Evolutionary conservation across 78 protist species (phyloP).

Genomic region (Dictyostelium intermedium): DNA sequence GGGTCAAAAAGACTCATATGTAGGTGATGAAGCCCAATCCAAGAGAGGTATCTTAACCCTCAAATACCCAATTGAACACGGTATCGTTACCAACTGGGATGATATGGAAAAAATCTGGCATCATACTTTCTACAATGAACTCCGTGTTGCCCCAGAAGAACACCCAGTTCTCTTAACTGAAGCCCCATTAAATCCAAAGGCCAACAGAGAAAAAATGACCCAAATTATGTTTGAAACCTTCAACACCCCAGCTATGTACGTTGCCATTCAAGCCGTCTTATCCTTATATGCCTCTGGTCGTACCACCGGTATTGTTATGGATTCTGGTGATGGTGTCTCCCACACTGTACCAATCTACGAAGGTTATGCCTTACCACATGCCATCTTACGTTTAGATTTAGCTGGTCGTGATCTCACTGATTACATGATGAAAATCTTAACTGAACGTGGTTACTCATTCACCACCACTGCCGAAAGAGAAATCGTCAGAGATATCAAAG

Average conservation of each 20-base stretch:
- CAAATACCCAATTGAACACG: constrained; percentile 91
- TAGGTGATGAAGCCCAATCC: constrained; percentile 83
- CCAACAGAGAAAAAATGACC: constrained; percentile 94
- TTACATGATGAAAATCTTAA: constrained; percentile 90
- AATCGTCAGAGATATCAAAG: constrained; percentile 87
- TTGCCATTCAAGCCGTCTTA: constrained; percentile 92
- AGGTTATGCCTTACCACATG: constrained; percentile 82
- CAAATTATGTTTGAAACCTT: constrained; percentile 91
- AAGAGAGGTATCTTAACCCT: constrained; percentile 84
- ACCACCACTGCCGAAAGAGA: constrained; percentile 87
- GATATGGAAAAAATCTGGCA: constrained; percentile 89
- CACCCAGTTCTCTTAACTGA: constrained; percentile 97
- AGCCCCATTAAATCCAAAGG: constrained; percentile 96
- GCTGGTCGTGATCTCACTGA: constrained; percentile 96
- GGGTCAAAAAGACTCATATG: constrained; percentile 83
- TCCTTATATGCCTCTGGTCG: constrained; percentile 94
- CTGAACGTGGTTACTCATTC: constrained; percentile 95
- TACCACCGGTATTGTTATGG: constrained; percentile 96
- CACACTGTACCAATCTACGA: constrained; percentile 94
- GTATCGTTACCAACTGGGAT: constrained; percentile 92
- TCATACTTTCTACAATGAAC: constrained; percentile 93
- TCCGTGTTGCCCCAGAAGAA: constrained; percentile 97
- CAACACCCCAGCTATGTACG: constrained; percentile 85
- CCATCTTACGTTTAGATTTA: constrained; percentile 89
- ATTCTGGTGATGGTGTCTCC: constrained; percentile 97